Evolutionary conservation across 164 flowering plant genomes (phyloP).

Genomic region (Tetracentron sinense): DNA sequence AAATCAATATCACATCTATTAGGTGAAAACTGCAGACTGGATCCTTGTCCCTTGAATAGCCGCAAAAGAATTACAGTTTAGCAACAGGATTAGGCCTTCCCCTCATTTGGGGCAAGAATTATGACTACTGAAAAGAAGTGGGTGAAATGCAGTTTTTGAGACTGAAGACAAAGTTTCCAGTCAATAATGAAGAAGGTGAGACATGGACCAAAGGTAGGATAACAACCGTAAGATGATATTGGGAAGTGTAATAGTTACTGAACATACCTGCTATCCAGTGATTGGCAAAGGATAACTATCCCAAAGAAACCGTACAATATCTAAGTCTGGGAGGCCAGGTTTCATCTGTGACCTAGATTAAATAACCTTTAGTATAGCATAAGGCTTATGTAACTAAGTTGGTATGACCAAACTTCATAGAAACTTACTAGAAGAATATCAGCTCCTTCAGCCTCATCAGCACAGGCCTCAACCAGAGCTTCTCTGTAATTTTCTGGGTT

Average conservation of each 20-base stretch:
- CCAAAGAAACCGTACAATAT: constrained; percentile 77
- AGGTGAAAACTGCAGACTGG: background rate
- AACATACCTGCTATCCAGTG: constrained; percentile 99
- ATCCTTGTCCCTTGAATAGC: background rate
- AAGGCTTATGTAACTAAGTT: no score
- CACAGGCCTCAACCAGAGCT: constrained; percentile 40
- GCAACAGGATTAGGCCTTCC: background rate
- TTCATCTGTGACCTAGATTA: constrained; percentile 53
- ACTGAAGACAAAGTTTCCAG: background rate
- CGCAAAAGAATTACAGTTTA: background rate
- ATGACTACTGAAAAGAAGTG: no score
- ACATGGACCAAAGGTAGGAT: background rate
- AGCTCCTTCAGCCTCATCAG: constrained; percentile 79
- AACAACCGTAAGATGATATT: background rate
- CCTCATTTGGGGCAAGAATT: background rate
- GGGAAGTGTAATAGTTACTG: background rate
- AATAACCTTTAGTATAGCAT: no score
- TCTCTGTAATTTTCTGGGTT: constrained; percentile 52
- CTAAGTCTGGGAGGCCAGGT: constrained; percentile 94
- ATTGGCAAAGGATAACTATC: constrained; percentile 80
- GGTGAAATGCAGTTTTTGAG: background rate
- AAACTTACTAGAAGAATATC: constrained; percentile 83
- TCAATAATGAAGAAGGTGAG: background rate
- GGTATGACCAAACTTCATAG: background rate
- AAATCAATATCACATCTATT: background rate